phyloP scores from a whole-genome alignment of 1,284 basidiomycete species.

The Phellopilus nigrolimitatus region DNA sequence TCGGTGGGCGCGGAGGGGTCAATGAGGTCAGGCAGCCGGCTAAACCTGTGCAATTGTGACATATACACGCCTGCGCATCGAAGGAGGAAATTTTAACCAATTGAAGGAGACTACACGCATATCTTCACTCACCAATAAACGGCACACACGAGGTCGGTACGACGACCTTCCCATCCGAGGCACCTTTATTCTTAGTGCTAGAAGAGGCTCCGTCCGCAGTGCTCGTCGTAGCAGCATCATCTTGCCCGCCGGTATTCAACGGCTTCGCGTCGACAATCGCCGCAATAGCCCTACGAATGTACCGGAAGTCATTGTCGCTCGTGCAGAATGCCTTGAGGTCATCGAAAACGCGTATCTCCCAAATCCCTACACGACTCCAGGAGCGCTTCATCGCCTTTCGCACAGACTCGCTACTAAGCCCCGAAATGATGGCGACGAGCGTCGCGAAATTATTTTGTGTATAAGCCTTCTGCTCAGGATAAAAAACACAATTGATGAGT shows the following conservation, averaged over 20 bases:
- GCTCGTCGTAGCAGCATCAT: conserved; percentile 46
- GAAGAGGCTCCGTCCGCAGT: conserved; percentile 34
- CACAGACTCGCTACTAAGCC: conserved; percentile 72
- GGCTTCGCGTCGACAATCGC: conserved; percentile 63
- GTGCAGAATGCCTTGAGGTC: conserved; percentile 72
- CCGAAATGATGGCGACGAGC: conserved; percentile 77
- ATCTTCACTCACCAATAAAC: conserved; percentile 60
- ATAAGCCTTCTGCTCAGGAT: conserved; percentile 72
- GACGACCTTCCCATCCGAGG: conserved; percentile 40
- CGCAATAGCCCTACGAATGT: conserved; percentile 63
- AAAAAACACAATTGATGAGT: conserved; percentile 13
- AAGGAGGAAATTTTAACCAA: conserved; percentile 9
- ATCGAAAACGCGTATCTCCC: conserved; percentile 73
- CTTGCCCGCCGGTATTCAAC: conserved; percentile 42
- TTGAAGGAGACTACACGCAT: background rate
- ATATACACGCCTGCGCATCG: conserved; percentile 63
- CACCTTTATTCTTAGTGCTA: conserved; percentile 34
- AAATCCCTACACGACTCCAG: conserved; percentile 65
- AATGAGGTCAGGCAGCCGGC: conserved; percentile 72
- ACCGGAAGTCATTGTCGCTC: conserved; percentile 67
- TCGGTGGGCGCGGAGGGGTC: conserved; percentile 77
- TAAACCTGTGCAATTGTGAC: conserved; percentile 62
- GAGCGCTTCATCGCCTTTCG: conserved; percentile 60
- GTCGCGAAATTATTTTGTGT: conserved; percentile 76
- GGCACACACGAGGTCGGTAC: conserved; percentile 59